A percentile compares a stretch with the other conserved stretches of the same genome.
Evolutionary conservation across 176 grass and related monocot species (phyloP).

Genomic region (bread wheat (Triticum aestivum)): DNA sequence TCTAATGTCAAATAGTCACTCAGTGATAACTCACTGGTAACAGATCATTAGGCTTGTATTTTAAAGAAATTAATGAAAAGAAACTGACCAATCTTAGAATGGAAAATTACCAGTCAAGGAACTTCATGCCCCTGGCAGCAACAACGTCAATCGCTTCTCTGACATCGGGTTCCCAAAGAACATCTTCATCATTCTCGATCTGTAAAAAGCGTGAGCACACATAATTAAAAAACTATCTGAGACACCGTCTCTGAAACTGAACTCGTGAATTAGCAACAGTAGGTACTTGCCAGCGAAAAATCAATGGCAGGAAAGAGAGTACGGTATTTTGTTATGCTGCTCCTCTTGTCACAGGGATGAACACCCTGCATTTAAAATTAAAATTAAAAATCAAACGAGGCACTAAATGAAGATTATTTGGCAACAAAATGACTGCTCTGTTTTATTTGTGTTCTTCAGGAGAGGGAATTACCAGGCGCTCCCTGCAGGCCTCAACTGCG

Average conservation of each 20-base stretch:
- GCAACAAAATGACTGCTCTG: neutral
- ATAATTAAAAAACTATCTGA: neutral
- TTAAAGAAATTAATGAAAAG: neutral
- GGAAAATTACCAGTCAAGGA: conserved; percentile 72
- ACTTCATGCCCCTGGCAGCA: conserved; percentile 72
- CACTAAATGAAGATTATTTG: neutral
- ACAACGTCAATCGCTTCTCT: conserved; percentile 65
- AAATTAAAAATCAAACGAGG: neutral
- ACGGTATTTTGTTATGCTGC: conserved; percentile 71
- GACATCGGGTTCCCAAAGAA: conserved; percentile 69
- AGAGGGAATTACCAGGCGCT: conserved; percentile 61
- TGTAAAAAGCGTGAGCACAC: conserved; percentile 15
- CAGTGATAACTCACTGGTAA: too few relatives aligned
- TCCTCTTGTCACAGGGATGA: conserved; percentile 89
- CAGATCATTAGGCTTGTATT: neutral
- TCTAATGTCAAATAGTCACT: neutral
- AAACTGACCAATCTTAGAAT: neutral
- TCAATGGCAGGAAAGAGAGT: conserved; percentile 80
- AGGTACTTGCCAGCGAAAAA: conserved; percentile 70
- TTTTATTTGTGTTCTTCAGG: neutral
- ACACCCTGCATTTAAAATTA: conserved; percentile 53
- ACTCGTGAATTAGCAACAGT: neutral
- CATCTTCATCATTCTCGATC: conserved; percentile 87
- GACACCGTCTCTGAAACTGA: neutral
- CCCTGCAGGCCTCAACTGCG: conserved; percentile 76